Evolutionary conservation across 805 yeast genomes (phyloP), one percentile per base, ranked within the genome.

Genomic region (Spathaspora girioi): DNA sequence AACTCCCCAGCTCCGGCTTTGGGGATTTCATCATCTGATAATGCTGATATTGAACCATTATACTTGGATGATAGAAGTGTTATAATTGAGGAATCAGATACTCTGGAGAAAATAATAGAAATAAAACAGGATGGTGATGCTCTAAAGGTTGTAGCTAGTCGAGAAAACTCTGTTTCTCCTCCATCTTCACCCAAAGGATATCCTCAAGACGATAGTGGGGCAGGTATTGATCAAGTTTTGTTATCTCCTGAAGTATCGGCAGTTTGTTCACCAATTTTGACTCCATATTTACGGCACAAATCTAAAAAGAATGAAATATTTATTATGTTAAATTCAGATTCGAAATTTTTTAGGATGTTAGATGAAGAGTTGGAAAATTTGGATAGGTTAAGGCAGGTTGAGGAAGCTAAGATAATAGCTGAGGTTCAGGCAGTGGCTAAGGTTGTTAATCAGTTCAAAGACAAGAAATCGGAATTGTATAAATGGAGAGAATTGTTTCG

Each of bases 401-500:
- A 78, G 52, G 83, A 81, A 52, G 50, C 60, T 5, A 71, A 70
- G 43, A 65, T 84, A 46, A 65, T 74, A 2, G 49, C 48, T 0
- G 70, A 75, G 38, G 81, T 84, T 17, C 57, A 64, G 12, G 55
- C 63, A 5, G 68, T 83, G 3, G 66, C 75, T 2, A 60, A 66
- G 6, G 64, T 73, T 15, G 62, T 79, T 0, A 31, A 43, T 15
- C 59, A 68, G 12, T 81, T 84, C 0, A 52, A 56, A 2, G 56
- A 54, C 15, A 63, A 63, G 43, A 75, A 71, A 49, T 72, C 69
- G 38, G 93, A 87, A 60, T 68, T 86, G 66, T 83, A 83, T 58
- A 71, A 74, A 8, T 87, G 93, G 93, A 70, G 93, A 52, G 82
- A 83, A 58, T 73, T 87, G 9, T 86, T 87, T 67, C 79, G 76